Conservation (phyloP, 1,284 basidiomycete genomes). For the Boletus sp. region DNA sequence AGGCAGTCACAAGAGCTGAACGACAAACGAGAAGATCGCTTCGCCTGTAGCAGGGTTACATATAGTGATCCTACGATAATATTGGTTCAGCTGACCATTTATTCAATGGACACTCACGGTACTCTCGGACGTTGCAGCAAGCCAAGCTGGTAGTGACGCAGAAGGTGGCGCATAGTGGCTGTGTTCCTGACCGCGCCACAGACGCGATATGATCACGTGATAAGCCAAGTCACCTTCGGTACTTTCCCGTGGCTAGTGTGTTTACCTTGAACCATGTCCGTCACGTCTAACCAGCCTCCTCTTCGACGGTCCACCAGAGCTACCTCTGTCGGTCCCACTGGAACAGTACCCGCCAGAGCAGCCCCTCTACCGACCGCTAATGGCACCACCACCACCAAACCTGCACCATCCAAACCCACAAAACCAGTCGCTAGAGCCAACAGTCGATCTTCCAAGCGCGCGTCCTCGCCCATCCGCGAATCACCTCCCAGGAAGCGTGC, state of each 20-base stretch:
- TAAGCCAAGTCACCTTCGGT: neutral
- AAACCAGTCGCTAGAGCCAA: conserved; percentile 39
- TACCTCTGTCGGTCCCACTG: conserved; percentile 43
- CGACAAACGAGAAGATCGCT: conserved; percentile 59
- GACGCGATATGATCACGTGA: conserved; percentile 35
- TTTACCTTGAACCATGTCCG: conserved; percentile 3
- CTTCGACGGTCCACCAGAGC: conserved; percentile 57
- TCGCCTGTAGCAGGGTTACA: conserved; percentile 70
- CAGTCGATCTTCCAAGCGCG: conserved; percentile 45
- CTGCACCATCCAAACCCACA: conserved; percentile 30
- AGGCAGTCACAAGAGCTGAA: neutral
- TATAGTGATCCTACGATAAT: conserved; percentile 51
- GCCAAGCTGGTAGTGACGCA: conserved; percentile 16
- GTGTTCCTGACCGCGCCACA: conserved; percentile 23
- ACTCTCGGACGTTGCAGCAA: conserved; percentile 8
- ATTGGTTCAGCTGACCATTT: neutral
- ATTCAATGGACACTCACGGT: conserved; percentile 7
- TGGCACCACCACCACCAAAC: conserved; percentile 25
- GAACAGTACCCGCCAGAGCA: conserved; percentile 34
- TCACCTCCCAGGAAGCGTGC: conserved; percentile 50
- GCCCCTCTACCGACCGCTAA: conserved; percentile 35
- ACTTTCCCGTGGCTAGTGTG: neutral
- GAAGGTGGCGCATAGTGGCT: conserved; percentile 22
- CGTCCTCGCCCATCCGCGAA: conserved; percentile 35
- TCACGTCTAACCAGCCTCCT: conserved; percentile 40